phyloP scores from a whole-genome alignment of 371 early-diverging fungal genomes.

The Mucor lusitanicus region DNA sequence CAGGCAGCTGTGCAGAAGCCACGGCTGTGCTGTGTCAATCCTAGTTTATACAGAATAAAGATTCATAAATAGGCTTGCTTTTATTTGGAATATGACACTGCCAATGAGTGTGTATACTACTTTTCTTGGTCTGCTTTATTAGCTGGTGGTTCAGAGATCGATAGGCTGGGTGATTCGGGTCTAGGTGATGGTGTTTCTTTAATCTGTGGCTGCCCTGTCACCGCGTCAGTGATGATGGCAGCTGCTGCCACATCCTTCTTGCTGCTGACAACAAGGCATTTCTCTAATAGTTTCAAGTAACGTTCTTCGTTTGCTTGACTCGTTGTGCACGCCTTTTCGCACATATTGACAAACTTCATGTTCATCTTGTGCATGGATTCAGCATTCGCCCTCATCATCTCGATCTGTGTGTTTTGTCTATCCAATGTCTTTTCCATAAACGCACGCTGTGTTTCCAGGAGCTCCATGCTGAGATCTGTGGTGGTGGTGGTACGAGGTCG shows the following conservation, averaged over 20 bases:
- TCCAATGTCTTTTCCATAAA: slow-evolving; percentile 6
- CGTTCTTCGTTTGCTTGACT: slow-evolving; percentile 1
- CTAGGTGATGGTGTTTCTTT: neutral
- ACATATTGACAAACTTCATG: slow-evolving; percentile 3
- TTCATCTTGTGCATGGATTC: slow-evolving; percentile 10
- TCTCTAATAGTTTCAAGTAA: slow-evolving; percentile 9
- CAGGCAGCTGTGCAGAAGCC: slow-evolving; percentile 15
- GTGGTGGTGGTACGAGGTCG: neutral
- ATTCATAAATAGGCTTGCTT: neutral
- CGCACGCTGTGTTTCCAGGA: neutral
- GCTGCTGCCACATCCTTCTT: too few species aligned
- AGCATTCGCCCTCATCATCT: neutral
- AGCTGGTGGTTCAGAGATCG: neutral
- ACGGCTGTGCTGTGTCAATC: slow-evolving; percentile 12
- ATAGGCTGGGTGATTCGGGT: neutral
- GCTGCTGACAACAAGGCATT: neutral
- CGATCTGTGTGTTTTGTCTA: slow-evolving; percentile 5
- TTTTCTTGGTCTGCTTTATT: neutral
- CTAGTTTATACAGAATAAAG: neutral
- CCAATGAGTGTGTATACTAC: too few species aligned
- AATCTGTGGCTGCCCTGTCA: neutral
- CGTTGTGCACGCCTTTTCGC: neutral
- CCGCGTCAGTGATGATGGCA: too few species aligned
- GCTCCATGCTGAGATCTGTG: neutral
- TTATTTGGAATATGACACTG: too few species aligned